Percentiles rank a stretch among this genome's conserved stretches.
Conservation (phyloP, 345 rosid species). For the Excoecaria cochinchinensis region DNA sequence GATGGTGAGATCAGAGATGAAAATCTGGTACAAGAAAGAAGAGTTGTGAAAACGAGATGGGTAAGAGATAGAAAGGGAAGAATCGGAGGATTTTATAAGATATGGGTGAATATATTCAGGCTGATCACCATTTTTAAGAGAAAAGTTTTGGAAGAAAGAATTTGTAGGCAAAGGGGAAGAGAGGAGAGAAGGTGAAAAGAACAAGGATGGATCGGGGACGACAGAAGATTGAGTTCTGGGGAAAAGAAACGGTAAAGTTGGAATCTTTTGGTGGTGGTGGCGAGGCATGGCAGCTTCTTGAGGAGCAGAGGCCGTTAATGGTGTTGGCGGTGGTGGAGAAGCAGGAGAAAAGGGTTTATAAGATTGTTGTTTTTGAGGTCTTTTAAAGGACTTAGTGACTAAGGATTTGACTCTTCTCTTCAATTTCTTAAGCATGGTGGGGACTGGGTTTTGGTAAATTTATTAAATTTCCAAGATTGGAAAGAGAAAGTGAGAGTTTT, state of each 20-base stretch:
- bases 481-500: not conserved
- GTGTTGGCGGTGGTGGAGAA: conserved; percentile 23
- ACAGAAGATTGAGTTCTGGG: conserved; percentile 57
- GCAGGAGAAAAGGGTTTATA: not conserved
- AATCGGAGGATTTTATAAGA: conserved; percentile 59
- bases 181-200: conserved; percentile 68
- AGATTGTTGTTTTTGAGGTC: not conserved
- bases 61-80: conserved; percentile 71
- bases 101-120: conserved; percentile 93
- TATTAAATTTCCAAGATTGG: not conserved
- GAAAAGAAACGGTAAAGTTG: conserved; percentile 52
- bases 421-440: conserved; percentile 17
- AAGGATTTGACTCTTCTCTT: conserved; percentile 13
- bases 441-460: not conserved
- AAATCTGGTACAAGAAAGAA: conserved; percentile 60
- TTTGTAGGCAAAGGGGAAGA: conserved; percentile 84
- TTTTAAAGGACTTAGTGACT: conserved; percentile 15
- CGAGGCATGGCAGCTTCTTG: conserved; percentile 11
- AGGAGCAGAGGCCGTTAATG: conserved; percentile 18
- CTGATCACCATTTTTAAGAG: conserved; percentile 78
- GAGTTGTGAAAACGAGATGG: conserved; percentile 64
- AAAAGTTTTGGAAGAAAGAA: conserved; percentile 88
- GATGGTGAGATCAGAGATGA: conserved; percentile 64
- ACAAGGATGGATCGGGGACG: conserved; percentile 77
- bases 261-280: conserved; percentile 19